These are phyloP conservation scores for Agaricus sinodeliciosus DNA, from an alignment of 768 basidiomycete species.

Conservation along the genomic window DNA sequence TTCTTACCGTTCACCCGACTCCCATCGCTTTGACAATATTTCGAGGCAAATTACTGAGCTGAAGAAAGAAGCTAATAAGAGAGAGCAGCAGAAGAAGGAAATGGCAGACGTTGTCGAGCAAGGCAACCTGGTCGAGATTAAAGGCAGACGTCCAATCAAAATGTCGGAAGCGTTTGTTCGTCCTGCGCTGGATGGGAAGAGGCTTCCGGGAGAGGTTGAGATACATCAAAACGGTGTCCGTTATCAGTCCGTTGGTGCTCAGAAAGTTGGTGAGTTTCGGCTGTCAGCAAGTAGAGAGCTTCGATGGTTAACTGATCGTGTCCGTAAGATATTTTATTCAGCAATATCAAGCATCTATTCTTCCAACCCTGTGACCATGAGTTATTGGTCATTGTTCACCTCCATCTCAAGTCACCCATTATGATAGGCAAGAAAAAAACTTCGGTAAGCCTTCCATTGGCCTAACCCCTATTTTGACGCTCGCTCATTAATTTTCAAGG, in stretches of 20 bases:
- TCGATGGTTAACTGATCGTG: not conserved
- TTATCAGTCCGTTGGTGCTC: slow-evolving; percentile 82
- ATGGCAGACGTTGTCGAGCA: slow-evolving; percentile 98
- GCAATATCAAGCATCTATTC: slow-evolving; percentile 96
- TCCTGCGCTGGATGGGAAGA: slow-evolving; percentile 91
- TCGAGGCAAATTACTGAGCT: slow-evolving; percentile 90
- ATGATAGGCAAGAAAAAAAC: slow-evolving; percentile 99
- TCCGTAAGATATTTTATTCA: slow-evolving; percentile 79
- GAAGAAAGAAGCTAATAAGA: slow-evolving; percentile 95
- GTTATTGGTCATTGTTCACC: slow-evolving; percentile 87
- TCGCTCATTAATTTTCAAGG: slow-evolving; percentile 36
- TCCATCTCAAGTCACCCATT: slow-evolving; percentile 91
- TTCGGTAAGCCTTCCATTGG: slow-evolving; percentile 47
- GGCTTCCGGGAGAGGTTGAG: slow-evolving; percentile 95
- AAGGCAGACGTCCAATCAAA: slow-evolving; percentile 79
- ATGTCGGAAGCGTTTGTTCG: slow-evolving; percentile 90
- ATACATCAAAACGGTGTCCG: slow-evolving; percentile 96
- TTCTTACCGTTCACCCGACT: slow-evolving; percentile 87
- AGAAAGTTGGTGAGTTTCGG: slow-evolving; percentile 73
- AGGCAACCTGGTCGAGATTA: slow-evolving; percentile 81
- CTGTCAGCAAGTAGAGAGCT: not conserved
- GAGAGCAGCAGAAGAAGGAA: slow-evolving; percentile 96
- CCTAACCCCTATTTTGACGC: not conserved
- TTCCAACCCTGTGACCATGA: slow-evolving; percentile 99
- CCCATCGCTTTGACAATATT: slow-evolving; percentile 82